Base-by-base conservation (phyloP, 106 monocot genomes). In the Apostasia shenzhenica region DNA sequence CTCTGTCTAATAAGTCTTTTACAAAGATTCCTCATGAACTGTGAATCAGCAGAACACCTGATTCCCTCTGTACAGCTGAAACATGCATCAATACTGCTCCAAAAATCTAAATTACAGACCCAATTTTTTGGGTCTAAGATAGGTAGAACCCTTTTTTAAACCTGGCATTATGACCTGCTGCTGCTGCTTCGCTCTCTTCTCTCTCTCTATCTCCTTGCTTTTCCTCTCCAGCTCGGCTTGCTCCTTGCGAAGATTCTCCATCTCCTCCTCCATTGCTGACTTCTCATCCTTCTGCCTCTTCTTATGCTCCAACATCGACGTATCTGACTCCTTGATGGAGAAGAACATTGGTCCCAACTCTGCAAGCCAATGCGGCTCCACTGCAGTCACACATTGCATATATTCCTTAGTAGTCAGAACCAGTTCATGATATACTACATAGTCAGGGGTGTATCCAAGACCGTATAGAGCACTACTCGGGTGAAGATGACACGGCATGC, bases 321-420 rank as follows among this genome's bases (percentile, higher is more conserved):
- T 92, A 42, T 97, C 97, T 0, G 92, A 92, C 39, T 87, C 84
- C 63, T 97, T 97, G 3, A 97, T 83, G 0, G 97, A 92, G 77
- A 97, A 97, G 61, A 97, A 97, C 97, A 97, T 97, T 0, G 97
- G 97, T 9, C 97, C 97, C 48, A 97, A 49, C 66, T 89, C 92
- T 8, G 97, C 97, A n/a, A 97, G 65, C 97, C 97, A 97, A 47
- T 89, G 75, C 8, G 97, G 89, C 77, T 97, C 92, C 0, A 97
- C 97, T 3, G 92, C 92, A n/a, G 97, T 97, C 50, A 78, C 92
- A 53, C 97, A 97, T 54, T 97, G 97, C 97, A 97, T 97, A 68
- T 87, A 97, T 67, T 97, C 92, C 76, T 92, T 92, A 0, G 86
- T 73, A 0, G 89, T 92, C 44, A 97, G 74, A 13, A 92, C 74